Conservation (phyloP, 768 basidiomycete genomes). For the Trametes coccinea region DNA sequence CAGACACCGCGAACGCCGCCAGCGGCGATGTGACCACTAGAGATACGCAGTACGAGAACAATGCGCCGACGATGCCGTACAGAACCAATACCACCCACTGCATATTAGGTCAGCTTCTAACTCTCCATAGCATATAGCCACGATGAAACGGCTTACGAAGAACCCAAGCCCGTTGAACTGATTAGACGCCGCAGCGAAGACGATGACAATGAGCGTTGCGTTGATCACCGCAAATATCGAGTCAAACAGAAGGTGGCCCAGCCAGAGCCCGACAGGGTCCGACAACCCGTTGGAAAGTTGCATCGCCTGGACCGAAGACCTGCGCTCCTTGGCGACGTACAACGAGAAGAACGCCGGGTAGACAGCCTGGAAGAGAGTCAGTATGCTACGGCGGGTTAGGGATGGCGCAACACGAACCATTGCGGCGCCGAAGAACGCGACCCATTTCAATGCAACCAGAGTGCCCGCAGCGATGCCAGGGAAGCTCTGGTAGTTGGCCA, state of each 20-base stretch:
- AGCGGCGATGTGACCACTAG: slow-evolving; percentile 63
- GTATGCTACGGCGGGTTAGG: not conserved
- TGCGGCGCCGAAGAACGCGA: slow-evolving; percentile 68
- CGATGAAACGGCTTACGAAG: slow-evolving; percentile 43
- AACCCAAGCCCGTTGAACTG: slow-evolving; percentile 73
- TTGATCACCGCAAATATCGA: slow-evolving; percentile 57
- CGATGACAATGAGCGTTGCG: slow-evolving; percentile 61
- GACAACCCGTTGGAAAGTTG: slow-evolving; percentile 76
- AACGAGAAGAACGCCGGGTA: slow-evolving; percentile 82
- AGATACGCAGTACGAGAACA: slow-evolving; percentile 70
- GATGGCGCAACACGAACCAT: slow-evolving; percentile 43
- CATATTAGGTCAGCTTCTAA: not conserved
- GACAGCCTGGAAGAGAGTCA: slow-evolving; percentile 48
- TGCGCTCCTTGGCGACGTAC: slow-evolving; percentile 73
- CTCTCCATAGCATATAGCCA: not conserved
- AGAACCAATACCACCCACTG: slow-evolving; percentile 74
- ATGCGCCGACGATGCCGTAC: slow-evolving; percentile 66
- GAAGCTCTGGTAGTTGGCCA: slow-evolving; percentile 57
- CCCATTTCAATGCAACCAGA: slow-evolving; percentile 68
- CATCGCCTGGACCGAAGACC: slow-evolving; percentile 78
- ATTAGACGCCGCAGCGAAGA: slow-evolving; percentile 56
- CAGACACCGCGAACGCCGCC: slow-evolving; percentile 70
- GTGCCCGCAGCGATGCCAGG: slow-evolving; percentile 57
- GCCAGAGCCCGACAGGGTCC: slow-evolving; percentile 70
- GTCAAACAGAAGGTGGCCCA: slow-evolving; percentile 80